Evolutionary conservation across 2,329 filamentous ascomycete species (phyloP).

Genomic region (Ophiostoma piceae): DNA sequence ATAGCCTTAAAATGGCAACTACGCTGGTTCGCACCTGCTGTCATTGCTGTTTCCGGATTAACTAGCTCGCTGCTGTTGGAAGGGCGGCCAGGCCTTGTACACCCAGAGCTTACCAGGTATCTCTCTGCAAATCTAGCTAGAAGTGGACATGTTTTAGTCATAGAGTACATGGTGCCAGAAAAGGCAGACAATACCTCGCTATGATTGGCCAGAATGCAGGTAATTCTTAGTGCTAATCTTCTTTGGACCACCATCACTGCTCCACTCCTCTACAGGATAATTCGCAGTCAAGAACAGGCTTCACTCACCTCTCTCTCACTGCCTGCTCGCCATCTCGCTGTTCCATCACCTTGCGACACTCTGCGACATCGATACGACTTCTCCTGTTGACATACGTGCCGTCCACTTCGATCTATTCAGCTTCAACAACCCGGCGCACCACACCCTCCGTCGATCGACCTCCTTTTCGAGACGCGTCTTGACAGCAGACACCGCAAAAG

Average conservation of each 20-base stretch:
- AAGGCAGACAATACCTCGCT: not conserved
- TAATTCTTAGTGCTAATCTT: not conserved
- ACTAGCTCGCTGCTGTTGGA: slow-evolving; percentile 1
- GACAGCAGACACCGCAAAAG: not conserved
- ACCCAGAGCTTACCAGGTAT: not conserved
- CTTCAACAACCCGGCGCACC: not conserved
- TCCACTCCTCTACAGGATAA: slow-evolving; percentile 11
- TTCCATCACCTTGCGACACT: slow-evolving; percentile 5
- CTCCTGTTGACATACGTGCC: not conserved
- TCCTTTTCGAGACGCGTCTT: slow-evolving; percentile 8
- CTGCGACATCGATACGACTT: not conserved
- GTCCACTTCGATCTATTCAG: not conserved
- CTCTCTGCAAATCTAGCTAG: not conserved
- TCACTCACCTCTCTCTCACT: not conserved
- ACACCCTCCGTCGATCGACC: not conserved
- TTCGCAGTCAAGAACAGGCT: slow-evolving; percentile 7
- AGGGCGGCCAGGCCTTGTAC: not conserved
- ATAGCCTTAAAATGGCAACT: slow-evolving; percentile 4
- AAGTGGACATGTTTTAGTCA: not conserved
- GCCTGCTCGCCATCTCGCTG: not conserved
- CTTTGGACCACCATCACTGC: not conserved
- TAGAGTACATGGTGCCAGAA: not conserved
- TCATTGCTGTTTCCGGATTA: slow-evolving; percentile 7
- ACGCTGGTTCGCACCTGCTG: slow-evolving; percentile 7
- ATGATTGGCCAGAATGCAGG: not conserved